Conservation (phyloP, 176 grass and related monocot species). For the Chrysopogon serrulatus region DNA sequence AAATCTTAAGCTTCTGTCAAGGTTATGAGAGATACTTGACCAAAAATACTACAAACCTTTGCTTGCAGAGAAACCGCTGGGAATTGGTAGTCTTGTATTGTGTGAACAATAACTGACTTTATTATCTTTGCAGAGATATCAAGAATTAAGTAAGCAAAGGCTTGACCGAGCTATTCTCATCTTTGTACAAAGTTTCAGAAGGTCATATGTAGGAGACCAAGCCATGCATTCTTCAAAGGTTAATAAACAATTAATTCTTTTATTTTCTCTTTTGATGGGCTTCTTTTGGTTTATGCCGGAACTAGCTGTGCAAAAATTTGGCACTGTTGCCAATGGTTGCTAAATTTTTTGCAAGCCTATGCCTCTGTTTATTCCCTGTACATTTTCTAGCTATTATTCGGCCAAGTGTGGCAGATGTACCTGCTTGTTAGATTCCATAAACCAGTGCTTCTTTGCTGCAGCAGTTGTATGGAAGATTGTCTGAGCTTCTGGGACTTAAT, state of each 20-base stretch:
- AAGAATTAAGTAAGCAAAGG: constrained; percentile 92
- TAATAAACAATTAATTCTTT: background rate
- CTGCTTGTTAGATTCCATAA: constrained; percentile 30
- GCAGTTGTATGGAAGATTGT: constrained; percentile 97
- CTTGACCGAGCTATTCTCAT: constrained; percentile 90
- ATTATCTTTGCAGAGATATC: constrained; percentile 73
- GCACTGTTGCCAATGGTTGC: background rate
- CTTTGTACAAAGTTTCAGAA: constrained; percentile 97
- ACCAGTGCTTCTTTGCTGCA: constrained; percentile 54
- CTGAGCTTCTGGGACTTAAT: constrained; percentile 93
- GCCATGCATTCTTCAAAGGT: constrained; percentile 94
- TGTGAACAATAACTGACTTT: constrained; percentile 17
- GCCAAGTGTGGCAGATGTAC: background rate
- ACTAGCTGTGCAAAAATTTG: background rate
- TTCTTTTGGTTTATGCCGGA: background rate
- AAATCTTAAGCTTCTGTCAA: background rate
- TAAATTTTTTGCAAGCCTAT: background rate
- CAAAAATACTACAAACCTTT: background rate
- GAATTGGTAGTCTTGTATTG: background rate
- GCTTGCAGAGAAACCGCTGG: background rate
- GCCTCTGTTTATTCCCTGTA: background rate
- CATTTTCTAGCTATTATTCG: background rate
- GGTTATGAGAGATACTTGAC: background rate
- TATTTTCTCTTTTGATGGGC: background rate
- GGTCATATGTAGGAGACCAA: constrained; percentile 97